These are phyloP conservation scores for Hsuehochloa calcarea DNA, from an alignment of 176 grass and related monocot genomes.

Conservation along the genomic window DNA sequence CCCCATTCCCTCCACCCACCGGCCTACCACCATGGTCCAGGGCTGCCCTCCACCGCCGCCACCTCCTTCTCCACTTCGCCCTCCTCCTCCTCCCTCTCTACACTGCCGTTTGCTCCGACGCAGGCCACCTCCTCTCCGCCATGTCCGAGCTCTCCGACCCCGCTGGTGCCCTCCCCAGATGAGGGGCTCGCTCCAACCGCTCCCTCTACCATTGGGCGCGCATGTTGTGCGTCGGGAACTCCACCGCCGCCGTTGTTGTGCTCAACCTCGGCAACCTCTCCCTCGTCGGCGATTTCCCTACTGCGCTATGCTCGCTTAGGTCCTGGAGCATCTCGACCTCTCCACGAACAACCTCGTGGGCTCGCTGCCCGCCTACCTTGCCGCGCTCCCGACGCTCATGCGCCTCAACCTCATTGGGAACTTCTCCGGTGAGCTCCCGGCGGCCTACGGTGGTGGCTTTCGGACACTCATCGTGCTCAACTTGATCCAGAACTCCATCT, in stretches of 20 bases:
- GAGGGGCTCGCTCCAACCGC: slow-evolving; percentile 18
- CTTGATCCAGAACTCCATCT: slow-evolving; percentile 53
- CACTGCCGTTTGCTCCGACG: slow-evolving; percentile 35
- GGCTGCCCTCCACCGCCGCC: slow-evolving; percentile 10
- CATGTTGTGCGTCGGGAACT: slow-evolving; percentile 39
- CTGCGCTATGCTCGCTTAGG: slow-evolving; percentile 43
- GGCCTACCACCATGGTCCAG: slow-evolving; percentile 36
- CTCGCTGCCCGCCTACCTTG: slow-evolving; percentile 45
- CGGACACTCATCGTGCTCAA: slow-evolving; percentile 46
- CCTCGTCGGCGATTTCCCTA: slow-evolving; percentile 57
- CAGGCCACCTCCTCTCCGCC: slow-evolving; percentile 37
- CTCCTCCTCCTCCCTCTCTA: slow-evolving; percentile 4
- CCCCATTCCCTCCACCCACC: slow-evolving; percentile 21
- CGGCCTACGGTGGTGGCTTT: slow-evolving; percentile 50
- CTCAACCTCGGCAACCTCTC: slow-evolving; percentile 36
- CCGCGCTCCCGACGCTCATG: slow-evolving; percentile 41
- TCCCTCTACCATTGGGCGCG: slow-evolving; percentile 63
- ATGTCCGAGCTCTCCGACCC: slow-evolving; percentile 48
- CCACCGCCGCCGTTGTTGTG: slow-evolving; percentile 16
- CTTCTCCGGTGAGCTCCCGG: slow-evolving; percentile 64
- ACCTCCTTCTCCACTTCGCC: not conserved
- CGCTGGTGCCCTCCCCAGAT: slow-evolving; percentile 37
- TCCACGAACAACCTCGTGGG: slow-evolving; percentile 50
- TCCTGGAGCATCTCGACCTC: slow-evolving; percentile 61
- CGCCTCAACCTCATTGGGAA: slow-evolving; percentile 66